Evolutionary conservation across 768 basidiomycete genomes (phyloP).

Genomic region (Tylopilus felleus): DNA sequence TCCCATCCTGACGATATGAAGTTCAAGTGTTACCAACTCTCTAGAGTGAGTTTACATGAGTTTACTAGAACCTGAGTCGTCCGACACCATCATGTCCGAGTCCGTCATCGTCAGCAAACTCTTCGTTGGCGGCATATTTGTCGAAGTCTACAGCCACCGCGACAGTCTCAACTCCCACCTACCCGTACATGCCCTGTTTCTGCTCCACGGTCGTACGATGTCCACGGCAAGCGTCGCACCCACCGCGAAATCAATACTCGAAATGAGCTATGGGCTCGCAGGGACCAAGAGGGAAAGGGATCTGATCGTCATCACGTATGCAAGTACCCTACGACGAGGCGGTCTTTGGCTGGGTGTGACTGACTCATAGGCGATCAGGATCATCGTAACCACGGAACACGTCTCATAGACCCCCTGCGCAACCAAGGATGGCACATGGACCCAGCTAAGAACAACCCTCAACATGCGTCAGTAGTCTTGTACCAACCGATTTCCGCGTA

Average conservation of each 20-base stretch:
- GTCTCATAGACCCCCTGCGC: slow-evolving; percentile 22
- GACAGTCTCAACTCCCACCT: slow-evolving; percentile 11
- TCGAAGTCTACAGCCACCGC: slow-evolving; percentile 26
- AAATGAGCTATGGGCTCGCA: slow-evolving; percentile 9
- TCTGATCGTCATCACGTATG: slow-evolving; percentile 28
- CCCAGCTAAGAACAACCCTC: slow-evolving; percentile 21
- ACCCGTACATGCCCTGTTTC: slow-evolving; percentile 27
- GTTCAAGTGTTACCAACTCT: too few relatives aligned
- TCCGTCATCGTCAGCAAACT: slow-evolving; percentile 6
- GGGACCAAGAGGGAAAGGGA: slow-evolving; percentile 19
- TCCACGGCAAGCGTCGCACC: slow-evolving; percentile 14
- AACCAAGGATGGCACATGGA: slow-evolving; percentile 27
- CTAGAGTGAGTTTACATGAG: not conserved
- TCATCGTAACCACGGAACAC: slow-evolving; percentile 32
- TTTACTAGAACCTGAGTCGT: not conserved
- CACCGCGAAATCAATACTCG: slow-evolving; percentile 23
- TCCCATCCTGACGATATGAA: not conserved
- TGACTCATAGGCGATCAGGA: slow-evolving; percentile 17
- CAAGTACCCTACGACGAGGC: slow-evolving; percentile 10
- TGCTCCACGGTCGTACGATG: slow-evolving; percentile 26
- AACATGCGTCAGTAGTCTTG: slow-evolving; percentile 26
- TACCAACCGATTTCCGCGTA: not conserved
- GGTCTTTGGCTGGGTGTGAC: not conserved
- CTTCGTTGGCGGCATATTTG: slow-evolving; percentile 26
- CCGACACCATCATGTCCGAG: slow-evolving; percentile 18